These are phyloP conservation scores for Xylariaceae sp. DNA, from an alignment of 2,329 filamentous ascomycete genomes.

Conservation along the genomic window DNA sequence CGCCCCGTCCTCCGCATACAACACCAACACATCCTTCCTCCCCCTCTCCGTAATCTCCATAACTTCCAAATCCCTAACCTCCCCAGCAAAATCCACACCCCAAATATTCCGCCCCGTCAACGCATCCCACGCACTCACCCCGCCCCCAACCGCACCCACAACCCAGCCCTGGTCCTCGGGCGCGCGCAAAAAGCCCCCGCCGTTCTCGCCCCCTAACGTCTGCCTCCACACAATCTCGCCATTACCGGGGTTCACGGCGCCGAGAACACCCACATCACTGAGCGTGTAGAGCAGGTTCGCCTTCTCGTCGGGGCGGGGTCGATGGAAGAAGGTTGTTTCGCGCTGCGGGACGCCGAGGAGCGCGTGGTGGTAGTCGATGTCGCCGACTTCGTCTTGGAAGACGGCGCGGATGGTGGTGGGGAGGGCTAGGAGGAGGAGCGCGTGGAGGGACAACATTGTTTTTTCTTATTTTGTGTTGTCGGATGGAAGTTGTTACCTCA, in stretches of 20 bases:
- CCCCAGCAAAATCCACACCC: slow-evolving; percentile 57
- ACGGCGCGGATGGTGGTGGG: slow-evolving; percentile 58
- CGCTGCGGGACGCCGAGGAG: slow-evolving; percentile 77
- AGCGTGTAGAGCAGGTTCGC: slow-evolving; percentile 88
- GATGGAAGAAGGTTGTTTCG: slow-evolving; percentile 91
- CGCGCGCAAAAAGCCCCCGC: slow-evolving; percentile 57
- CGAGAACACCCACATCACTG: slow-evolving; percentile 76
- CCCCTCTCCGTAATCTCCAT: slow-evolving; percentile 56
- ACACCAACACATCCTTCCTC: slow-evolving; percentile 64
- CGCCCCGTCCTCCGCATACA: slow-evolving; percentile 55
- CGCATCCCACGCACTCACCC: slow-evolving; percentile 77
- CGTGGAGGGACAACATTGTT: slow-evolving; percentile 28
- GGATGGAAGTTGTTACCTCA: neutral
- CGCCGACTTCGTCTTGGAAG: slow-evolving; percentile 84
- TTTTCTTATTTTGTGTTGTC: slow-evolving; percentile 7
- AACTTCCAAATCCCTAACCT: slow-evolving; percentile 67
- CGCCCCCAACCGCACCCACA: slow-evolving; percentile 63
- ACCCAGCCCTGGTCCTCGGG: slow-evolving; percentile 75
- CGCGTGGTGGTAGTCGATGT: slow-evolving; percentile 88
- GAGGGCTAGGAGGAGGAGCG: slow-evolving; percentile 38
- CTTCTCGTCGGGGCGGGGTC: slow-evolving; percentile 72
- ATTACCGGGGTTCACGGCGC: slow-evolving; percentile 82
- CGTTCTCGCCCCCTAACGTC: slow-evolving; percentile 49
- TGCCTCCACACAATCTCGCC: slow-evolving; percentile 86
- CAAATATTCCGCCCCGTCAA: slow-evolving; percentile 74